A percentile compares a stretch with the other conserved stretches of the same genome.
phyloP scores from a whole-genome alignment of 1,284 basidiomycete species.

The Cronartium quercuum region DNA sequence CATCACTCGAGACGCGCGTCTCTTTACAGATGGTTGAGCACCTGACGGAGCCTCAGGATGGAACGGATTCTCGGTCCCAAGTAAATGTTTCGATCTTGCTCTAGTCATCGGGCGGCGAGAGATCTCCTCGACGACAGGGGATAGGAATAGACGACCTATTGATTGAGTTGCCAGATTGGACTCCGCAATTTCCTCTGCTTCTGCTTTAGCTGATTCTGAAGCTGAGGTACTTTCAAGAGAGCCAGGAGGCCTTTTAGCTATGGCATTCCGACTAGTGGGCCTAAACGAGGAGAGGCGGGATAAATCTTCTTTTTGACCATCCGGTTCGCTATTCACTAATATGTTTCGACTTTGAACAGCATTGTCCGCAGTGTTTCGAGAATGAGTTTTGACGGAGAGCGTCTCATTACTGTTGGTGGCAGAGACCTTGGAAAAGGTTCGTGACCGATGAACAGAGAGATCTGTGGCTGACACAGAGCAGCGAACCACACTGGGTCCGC shows the following conservation, averaged over 20 bases:
- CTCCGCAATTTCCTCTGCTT: not conserved
- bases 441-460: not conserved
- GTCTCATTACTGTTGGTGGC: not conserved
- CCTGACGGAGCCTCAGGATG: not conserved
- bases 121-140: slow-evolving; percentile 13
- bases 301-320: not conserved
- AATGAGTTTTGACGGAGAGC: not conserved
- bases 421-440: not conserved
- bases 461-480: not conserved
- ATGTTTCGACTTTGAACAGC: not conserved
- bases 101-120: slow-evolving; percentile 16
- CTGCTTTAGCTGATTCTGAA: not conserved
- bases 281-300: not conserved
- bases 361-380: not conserved
- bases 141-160: slow-evolving; percentile 2
- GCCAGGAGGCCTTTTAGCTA: not conserved
- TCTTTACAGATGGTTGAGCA: not conserved
- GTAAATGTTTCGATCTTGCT: slow-evolving; percentile 19
- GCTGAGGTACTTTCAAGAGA: not conserved
- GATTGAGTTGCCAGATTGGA: not conserved
- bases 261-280: not conserved
- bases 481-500: not conserved
- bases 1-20: slow-evolving; percentile 14
- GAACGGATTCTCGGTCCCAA: not conserved
- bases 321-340: not conserved